These are phyloP conservation scores for Penicillium alfredii DNA, from an alignment of 495 filamentous ascomycete species.

Conservation along the genomic window DNA sequence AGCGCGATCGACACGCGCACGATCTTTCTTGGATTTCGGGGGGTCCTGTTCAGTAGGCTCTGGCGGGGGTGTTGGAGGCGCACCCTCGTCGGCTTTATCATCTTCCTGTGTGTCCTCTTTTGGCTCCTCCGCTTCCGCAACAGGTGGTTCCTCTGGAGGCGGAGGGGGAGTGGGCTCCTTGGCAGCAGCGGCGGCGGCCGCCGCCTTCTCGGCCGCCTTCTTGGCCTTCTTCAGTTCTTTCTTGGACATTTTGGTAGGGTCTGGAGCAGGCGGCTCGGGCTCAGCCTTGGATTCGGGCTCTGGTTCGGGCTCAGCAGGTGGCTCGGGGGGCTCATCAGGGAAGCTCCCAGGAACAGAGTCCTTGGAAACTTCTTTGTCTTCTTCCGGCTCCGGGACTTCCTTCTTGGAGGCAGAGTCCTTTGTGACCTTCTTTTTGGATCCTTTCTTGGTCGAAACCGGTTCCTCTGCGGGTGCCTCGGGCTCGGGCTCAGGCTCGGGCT, in stretches of 20 bases:
- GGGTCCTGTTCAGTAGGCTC: constrained; percentile 35
- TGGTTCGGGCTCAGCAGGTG: constrained; percentile 12
- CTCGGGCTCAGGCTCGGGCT: constrained; percentile 20
- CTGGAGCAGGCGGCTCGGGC: constrained; percentile 17
- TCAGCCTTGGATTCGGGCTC: constrained; percentile 27
- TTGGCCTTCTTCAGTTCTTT: constrained; percentile 30
- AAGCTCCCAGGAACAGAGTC: constrained; percentile 35
- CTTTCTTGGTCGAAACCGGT: neutral
- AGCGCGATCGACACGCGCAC: constrained; percentile 48
- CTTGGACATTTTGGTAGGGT: constrained; percentile 24
- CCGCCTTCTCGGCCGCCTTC: constrained; percentile 20
- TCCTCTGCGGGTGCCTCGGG: constrained; percentile 17
- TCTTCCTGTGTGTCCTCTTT: constrained; percentile 14
- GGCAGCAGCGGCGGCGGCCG: constrained; percentile 49
- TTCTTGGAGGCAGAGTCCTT: constrained; percentile 10
- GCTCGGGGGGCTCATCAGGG: constrained; percentile 13
- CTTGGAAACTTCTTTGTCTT: constrained; percentile 17
- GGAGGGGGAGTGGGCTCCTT: constrained; percentile 64
- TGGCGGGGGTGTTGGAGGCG: constrained; percentile 50
- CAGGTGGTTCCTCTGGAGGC: constrained; percentile 24
- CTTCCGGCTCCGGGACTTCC: constrained; percentile 9
- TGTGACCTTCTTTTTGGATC: constrained; percentile 5
- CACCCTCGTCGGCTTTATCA: constrained; percentile 24
- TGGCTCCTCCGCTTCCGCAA: constrained; percentile 6
- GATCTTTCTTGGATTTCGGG: constrained; percentile 51